phyloP scores from a whole-genome alignment of 2,329 filamentous ascomycete genomes.

The Arthrobotrys sinensis region DNA sequence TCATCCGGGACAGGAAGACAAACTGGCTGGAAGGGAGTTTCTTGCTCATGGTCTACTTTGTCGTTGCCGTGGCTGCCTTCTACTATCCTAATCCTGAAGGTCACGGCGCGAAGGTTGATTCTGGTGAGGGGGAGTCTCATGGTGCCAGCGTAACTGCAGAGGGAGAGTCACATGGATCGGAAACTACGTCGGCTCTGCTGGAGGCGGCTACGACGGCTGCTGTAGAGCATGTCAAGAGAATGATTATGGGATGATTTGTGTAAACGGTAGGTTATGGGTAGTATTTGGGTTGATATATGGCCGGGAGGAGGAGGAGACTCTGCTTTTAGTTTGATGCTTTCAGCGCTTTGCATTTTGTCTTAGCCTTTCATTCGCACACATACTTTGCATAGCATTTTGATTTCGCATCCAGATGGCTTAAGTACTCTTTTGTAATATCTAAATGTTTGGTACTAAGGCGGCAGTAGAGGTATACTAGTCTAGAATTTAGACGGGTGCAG shows the following conservation, averaged over 20 bases:
- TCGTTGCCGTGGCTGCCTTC: constrained; percentile 49
- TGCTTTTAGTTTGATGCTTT: not conserved
- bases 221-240: constrained; percentile 42
- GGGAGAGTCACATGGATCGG: constrained; percentile 20
- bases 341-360: constrained; percentile 3
- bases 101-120: constrained; percentile 39
- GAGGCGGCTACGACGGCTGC: constrained; percentile 44
- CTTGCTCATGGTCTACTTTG: constrained; percentile 73
- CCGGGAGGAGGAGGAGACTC: not conserved
- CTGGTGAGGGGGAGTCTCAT: not conserved
- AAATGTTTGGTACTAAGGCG: not conserved
- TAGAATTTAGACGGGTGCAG: too few relatives aligned
- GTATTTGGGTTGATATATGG: not conserved
- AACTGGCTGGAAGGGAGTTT: constrained; percentile 91
- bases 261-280: not conserved
- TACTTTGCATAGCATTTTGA: not conserved
- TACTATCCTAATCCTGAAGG: constrained; percentile 51
- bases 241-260: constrained; percentile 42
- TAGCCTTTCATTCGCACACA: not conserved
- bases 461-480: too few relatives aligned
- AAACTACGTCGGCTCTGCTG: constrained; percentile 22
- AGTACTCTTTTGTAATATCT: constrained; percentile 3
- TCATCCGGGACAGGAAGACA: constrained; percentile 87
- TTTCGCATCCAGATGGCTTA: not conserved
- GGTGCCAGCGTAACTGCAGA: not conserved